Evolutionary conservation across 306 rosid species (phyloP).

Genomic region (Luffa acutangula): DNA sequence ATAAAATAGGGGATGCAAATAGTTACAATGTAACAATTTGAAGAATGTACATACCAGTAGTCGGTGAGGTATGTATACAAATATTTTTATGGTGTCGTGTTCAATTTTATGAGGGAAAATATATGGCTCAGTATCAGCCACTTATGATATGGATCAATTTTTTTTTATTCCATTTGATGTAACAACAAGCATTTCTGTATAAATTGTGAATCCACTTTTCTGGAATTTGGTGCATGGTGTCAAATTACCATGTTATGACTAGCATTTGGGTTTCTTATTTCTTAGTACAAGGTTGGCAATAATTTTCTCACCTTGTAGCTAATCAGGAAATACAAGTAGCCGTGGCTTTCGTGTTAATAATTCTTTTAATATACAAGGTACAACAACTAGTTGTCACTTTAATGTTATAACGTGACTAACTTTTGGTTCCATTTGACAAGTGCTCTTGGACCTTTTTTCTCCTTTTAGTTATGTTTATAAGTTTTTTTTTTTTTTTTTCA

Average conservation of each 20-base stretch:
- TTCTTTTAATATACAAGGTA: too few species aligned
- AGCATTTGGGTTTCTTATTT: not conserved
- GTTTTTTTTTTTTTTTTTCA: too few species aligned
- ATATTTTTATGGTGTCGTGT: not conserved
- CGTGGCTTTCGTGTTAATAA: too few species aligned
- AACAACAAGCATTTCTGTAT: not conserved
- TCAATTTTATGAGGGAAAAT: not conserved
- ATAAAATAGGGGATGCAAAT: conserved; percentile 52
- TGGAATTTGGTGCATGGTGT: not conserved
- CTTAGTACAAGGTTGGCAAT: too few species aligned
- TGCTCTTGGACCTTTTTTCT: too few species aligned
- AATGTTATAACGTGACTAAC: too few species aligned
- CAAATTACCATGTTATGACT: not conserved
- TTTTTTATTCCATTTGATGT: not conserved
- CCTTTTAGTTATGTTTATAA: too few species aligned
- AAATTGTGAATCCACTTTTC: not conserved
- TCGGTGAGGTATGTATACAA: conserved; percentile 19
- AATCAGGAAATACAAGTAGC: too few species aligned
- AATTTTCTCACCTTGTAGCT: too few species aligned
- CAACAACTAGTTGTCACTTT: too few species aligned
- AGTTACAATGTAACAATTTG: conserved; percentile 12
- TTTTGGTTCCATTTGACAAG: too few species aligned
- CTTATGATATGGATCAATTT: not conserved
- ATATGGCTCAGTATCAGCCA: not conserved
- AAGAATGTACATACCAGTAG: conserved; percentile 8